phyloP scores from a whole-genome alignment of 805 yeast genomes.

The Cyberlindnera japonica region DNA sequence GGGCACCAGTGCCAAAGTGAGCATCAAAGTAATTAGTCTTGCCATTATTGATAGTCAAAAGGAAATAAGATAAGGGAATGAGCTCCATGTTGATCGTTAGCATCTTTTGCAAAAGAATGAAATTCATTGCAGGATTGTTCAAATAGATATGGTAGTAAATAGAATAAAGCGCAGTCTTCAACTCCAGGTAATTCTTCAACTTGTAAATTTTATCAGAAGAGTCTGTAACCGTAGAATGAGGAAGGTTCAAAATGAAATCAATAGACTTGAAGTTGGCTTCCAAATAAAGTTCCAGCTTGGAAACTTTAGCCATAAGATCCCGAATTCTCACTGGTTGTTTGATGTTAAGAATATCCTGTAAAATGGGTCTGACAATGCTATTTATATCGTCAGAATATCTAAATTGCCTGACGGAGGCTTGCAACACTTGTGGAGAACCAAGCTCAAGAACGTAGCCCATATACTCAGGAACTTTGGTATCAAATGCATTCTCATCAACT shows the following conservation, averaged over 20 bases:
- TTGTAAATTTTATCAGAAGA: conserved; percentile 25
- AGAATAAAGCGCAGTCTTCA: conserved; percentile 25
- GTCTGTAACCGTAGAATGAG: conserved; percentile 17
- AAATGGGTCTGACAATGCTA: conserved; percentile 30
- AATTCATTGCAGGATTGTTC: conserved; percentile 15
- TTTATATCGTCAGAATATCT: conserved; percentile 31
- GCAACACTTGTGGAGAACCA: conserved; percentile 39
- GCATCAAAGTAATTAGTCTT: conserved; percentile 25
- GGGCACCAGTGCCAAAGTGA: conserved; percentile 25
- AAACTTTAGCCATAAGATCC: conserved; percentile 34
- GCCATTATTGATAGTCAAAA: conserved; percentile 24
- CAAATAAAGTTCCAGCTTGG: conserved; percentile 36
- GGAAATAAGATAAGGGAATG: conserved; percentile 24
- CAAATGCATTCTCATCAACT: conserved; percentile 40
- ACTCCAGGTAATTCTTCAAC: conserved; percentile 28
- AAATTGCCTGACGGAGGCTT: conserved; percentile 34
- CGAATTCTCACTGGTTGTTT: conserved; percentile 35
- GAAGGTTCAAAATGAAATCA: conserved; percentile 27
- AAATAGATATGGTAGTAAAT: conserved; percentile 26
- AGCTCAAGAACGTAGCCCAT: conserved; percentile 33
- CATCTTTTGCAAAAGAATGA: conserved; percentile 12
- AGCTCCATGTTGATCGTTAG: conserved; percentile 23
- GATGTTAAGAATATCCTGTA: conserved; percentile 39
- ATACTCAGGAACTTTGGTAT: conserved; percentile 47
- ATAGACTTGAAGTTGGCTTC: conserved; percentile 29